Evolutionary conservation across 192 early-diverging fungal genomes (phyloP).

Genomic region (Umbelopsis sp.): DNA sequence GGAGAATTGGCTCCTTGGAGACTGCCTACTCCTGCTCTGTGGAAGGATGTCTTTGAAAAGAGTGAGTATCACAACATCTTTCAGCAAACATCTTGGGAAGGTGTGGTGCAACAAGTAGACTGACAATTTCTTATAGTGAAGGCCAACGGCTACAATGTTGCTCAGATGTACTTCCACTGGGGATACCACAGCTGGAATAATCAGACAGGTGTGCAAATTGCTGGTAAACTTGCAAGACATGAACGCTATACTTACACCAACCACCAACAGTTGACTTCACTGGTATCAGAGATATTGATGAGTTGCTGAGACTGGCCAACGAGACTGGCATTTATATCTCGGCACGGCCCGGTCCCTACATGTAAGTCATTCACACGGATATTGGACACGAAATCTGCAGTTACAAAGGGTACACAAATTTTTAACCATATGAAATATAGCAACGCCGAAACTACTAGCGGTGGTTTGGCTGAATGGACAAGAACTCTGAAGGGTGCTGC

Average conservation of each 20-base stretch:
- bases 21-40: conserved; percentile 8
- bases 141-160: conserved; percentile 60
- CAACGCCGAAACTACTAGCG: conserved; percentile 26
- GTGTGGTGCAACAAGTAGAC: neutral
- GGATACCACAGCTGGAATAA: conserved; percentile 62
- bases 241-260: neutral
- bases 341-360: conserved; percentile 75
- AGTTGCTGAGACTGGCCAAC: conserved; percentile 66
- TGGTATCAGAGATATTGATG: conserved; percentile 63
- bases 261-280: conserved; percentile 39
- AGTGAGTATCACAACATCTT: neutral
- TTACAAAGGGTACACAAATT: too few relatives aligned
- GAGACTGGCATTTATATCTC: conserved; percentile 71
- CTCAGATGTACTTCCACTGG: conserved; percentile 86
- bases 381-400: neutral
- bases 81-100: neutral
- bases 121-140: conserved; percentile 9
- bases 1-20: conserved; percentile 18
- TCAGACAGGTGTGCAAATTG: conserved; percentile 18
- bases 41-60: conserved; percentile 14
- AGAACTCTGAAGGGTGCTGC: conserved; percentile 17
- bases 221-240: too few relatives aligned
- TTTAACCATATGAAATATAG: conserved; percentile 1
- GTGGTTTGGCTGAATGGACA: conserved; percentile 21
- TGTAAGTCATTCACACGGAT: conserved; percentile 49